Percentiles rank a stretch among this genome's conserved stretches.
Conservation (phyloP, 2,329 filamentous ascomycete species). For the Fusarium guadeloupense region DNA sequence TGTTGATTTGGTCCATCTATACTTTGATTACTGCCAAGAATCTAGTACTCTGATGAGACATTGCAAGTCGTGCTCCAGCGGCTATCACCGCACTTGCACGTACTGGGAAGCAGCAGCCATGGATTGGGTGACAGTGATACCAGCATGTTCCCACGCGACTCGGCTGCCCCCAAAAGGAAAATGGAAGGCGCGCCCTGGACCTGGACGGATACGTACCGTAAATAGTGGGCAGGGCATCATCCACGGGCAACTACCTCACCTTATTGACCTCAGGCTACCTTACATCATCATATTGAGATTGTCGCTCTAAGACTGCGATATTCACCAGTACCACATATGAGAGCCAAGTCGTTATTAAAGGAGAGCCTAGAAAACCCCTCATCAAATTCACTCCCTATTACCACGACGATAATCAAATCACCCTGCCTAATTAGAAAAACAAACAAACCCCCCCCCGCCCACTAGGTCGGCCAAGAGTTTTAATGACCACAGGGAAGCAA, state of each 20-base stretch:
- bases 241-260: too few relatives aligned
- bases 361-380: slow-evolving; percentile 7
- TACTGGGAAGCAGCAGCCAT: slow-evolving; percentile 5
- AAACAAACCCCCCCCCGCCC: slow-evolving; percentile 30
- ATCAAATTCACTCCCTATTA: not conserved
- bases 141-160: slow-evolving; percentile 28
- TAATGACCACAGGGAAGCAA: slow-evolving; percentile 30
- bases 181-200: slow-evolving; percentile 7
- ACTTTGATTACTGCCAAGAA: slow-evolving; percentile 3
- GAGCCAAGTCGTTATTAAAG: not conserved
- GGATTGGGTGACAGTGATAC: slow-evolving; percentile 28
- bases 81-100: not conserved
- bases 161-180: slow-evolving; percentile 24
- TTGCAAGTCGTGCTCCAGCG: slow-evolving; percentile 19
- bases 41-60: slow-evolving; percentile 8
- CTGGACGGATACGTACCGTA: slow-evolving; percentile 2
- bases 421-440: slow-evolving; percentile 28
- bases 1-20: not conserved
- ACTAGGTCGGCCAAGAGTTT: slow-evolving; percentile 34
- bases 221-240: not conserved
- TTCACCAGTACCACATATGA: not conserved
- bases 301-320: slow-evolving; percentile 1
- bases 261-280: slow-evolving; percentile 27
- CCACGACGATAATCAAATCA: slow-evolving; percentile 5
- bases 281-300: slow-evolving; percentile 27